Evolutionary conservation across 257 asterid species (phyloP).

Genomic region (Gentiana macrophylla): DNA sequence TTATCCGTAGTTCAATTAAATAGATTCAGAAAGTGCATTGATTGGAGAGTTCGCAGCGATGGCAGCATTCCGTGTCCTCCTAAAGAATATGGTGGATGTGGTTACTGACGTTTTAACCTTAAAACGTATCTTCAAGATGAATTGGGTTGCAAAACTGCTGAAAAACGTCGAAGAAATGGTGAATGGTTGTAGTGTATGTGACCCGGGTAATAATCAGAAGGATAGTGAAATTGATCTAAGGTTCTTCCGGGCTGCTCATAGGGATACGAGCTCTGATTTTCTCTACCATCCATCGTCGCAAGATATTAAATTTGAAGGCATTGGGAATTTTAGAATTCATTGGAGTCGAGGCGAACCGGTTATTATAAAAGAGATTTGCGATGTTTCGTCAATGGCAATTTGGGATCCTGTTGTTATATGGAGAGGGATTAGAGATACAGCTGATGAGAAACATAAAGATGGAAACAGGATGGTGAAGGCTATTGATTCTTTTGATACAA

Average conservation of each 20-base stretch:
- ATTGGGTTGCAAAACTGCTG: slow-evolving; percentile 91
- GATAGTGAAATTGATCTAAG: slow-evolving; percentile 24
- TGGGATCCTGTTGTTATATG: slow-evolving; percentile 89
- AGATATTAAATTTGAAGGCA: slow-evolving; percentile 62
- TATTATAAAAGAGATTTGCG: slow-evolving; percentile 68
- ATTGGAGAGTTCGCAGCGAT: slow-evolving; percentile 62
- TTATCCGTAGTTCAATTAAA: slow-evolving; percentile 36
- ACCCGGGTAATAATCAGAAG: slow-evolving; percentile 31
- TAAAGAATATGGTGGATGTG: slow-evolving; percentile 72
- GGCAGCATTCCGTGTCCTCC: slow-evolving; percentile 84
- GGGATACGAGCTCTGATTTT: slow-evolving; percentile 43
- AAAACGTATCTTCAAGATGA: slow-evolving; percentile 93
- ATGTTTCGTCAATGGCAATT: slow-evolving; percentile 44
- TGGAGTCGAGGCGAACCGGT: slow-evolving; percentile 84
- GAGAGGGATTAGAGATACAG: slow-evolving; percentile 70
- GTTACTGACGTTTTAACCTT: slow-evolving; percentile 49
- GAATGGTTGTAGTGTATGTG: slow-evolving; percentile 54
- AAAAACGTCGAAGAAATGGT: slow-evolving; percentile 98
- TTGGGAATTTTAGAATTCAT: slow-evolving; percentile 60
- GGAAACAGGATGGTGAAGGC: slow-evolving; percentile 69
- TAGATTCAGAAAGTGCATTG: slow-evolving; percentile 27
- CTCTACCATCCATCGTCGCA: slow-evolving; percentile 63
- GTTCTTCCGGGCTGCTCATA: slow-evolving; percentile 46
- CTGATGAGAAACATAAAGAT: slow-evolving; percentile 69
- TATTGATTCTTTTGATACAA: slow-evolving; percentile 46